These are phyloP conservation scores for Lactuca sativa DNA, from an alignment of 129 eudicot genomes.

Conservation along the genomic window DNA sequence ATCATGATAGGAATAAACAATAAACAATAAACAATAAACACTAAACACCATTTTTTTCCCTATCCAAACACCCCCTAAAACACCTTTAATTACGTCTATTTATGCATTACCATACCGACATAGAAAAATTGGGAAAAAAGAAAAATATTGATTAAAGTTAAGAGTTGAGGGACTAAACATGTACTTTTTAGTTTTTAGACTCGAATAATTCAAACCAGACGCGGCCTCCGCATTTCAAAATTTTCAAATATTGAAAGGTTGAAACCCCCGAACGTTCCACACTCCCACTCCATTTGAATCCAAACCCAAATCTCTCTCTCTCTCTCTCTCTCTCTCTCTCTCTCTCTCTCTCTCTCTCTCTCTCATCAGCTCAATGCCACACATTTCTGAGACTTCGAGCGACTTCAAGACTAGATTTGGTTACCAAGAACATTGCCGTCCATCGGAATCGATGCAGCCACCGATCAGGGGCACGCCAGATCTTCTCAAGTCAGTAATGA, in stretches of 20 bases:
- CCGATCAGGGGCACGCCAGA: conserved; percentile 53
- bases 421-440: conserved; percentile 40
- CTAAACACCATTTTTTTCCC: too few species aligned
- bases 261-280: conserved; percentile 15
- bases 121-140: background rate
- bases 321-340: too few species aligned
- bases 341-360: conserved; percentile 15
- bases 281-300: conserved; percentile 4
- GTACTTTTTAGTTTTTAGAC: background rate
- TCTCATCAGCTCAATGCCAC: conserved; percentile 41
- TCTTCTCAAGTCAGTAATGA: conserved; percentile 44
- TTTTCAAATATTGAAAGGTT: conserved; percentile 23
- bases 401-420: conserved; percentile 52
- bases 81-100: background rate
- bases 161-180: conserved; percentile 9
- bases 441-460: conserved; percentile 29
- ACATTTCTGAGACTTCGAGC: conserved; percentile 54
- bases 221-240: conserved; percentile 35
- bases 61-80: too few species aligned
- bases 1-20: too few species aligned
- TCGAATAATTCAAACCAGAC: background rate
- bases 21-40: too few species aligned
- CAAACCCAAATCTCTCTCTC: conserved; percentile 12
- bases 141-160: background rate
- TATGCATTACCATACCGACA: background rate